Evolutionary conservation across 495 filamentous ascomycete species (phyloP), one percentile per base, ranked within the genome.

Genomic region (Aspergillus cristatus): DNA sequence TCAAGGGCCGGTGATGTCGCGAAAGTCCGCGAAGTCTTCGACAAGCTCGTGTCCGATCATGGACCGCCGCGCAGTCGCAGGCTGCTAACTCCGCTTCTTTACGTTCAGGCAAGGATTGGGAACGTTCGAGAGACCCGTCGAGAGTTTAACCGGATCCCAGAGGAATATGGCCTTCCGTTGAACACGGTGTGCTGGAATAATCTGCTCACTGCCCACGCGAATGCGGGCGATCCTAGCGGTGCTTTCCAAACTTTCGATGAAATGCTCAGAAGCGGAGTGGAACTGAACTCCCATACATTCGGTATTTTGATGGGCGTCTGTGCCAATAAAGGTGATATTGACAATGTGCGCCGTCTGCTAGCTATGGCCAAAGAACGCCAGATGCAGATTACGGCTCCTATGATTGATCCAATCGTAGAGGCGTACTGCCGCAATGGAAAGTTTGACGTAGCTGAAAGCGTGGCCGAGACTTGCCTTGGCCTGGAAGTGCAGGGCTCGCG

Each of bases 301-400:
- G 78, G 68, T 14, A 79, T 75, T 1, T 44, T 95, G 37, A 82
- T 94, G 72, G 69, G 70, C 13, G 63, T 91, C 52, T 76, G 74
- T 35, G 80, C 76, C 10, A 63, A 62, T n/a, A 70, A 76, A 42
- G 86, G 91, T 2, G 91, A 96, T 55, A 54, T 86, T 16, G 75
- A 82, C 14, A 72, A 70, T 42, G 70, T 78, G 7, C 59, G 79
- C 20, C 67, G 74, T 18, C 47, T 95, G n/a, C 74, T 81, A 38
- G 59, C 63, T 14, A 50, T 75, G 25, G 75, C 80, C 7, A 58
- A 65, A 36, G 42, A 65, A 1, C 39, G 50, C 2, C 50, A 53
- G 2, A 54, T 81, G 18, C 37, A 48, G 30, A 58, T 66, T 18
- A 63, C 55, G 14, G 52, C 59, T 15, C 58, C 70, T 10, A 75